A percentile compares a stretch with the other conserved stretches of the same genome.
Evolutionary conservation across 768 basidiomycete species (phyloP).

Genomic region (Serendipita sp.): DNA sequence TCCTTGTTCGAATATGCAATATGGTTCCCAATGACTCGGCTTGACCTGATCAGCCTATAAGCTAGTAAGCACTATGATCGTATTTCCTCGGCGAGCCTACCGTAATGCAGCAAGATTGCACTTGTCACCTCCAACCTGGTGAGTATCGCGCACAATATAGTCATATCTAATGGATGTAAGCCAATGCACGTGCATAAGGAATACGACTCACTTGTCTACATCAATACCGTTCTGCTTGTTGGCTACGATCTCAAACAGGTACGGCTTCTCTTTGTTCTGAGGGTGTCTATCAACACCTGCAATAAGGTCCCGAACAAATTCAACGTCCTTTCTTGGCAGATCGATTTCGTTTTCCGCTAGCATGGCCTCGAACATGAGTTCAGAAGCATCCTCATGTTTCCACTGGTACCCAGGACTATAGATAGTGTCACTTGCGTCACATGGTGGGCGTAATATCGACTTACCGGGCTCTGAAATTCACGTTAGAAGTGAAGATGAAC

Average conservation of each 20-base stretch:
- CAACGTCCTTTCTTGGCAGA: slow-evolving; percentile 32
- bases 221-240: slow-evolving; percentile 72
- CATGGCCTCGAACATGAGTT: slow-evolving; percentile 67
- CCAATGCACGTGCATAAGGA: neutral
- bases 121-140: slow-evolving; percentile 46
- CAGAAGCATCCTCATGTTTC: slow-evolving; percentile 66
- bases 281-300: slow-evolving; percentile 31
- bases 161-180: slow-evolving; percentile 39
- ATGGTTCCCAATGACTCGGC: slow-evolving; percentile 54
- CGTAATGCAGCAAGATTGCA: slow-evolving; percentile 36
- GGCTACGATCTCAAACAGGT: slow-evolving; percentile 72
- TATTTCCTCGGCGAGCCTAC: slow-evolving; percentile 11
- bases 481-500: neutral
- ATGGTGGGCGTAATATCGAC: neutral
- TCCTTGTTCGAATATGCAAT: slow-evolving; percentile 78
- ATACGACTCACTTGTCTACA: slow-evolving; percentile 54
- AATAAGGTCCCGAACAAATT: slow-evolving; percentile 66
- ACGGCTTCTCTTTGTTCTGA: slow-evolving; percentile 36
- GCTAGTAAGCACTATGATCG: neutral
- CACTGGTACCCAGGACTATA: slow-evolving; percentile 36
- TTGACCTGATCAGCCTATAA: slow-evolving; percentile 51
- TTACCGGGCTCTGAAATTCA: neutral
- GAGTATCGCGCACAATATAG: slow-evolving; percentile 62
- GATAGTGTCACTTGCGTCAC: neutral
- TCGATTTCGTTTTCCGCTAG: slow-evolving; percentile 38